phyloP scores from a whole-genome alignment of 768 basidiomycete species.

The Mycena vitilis region DNA sequence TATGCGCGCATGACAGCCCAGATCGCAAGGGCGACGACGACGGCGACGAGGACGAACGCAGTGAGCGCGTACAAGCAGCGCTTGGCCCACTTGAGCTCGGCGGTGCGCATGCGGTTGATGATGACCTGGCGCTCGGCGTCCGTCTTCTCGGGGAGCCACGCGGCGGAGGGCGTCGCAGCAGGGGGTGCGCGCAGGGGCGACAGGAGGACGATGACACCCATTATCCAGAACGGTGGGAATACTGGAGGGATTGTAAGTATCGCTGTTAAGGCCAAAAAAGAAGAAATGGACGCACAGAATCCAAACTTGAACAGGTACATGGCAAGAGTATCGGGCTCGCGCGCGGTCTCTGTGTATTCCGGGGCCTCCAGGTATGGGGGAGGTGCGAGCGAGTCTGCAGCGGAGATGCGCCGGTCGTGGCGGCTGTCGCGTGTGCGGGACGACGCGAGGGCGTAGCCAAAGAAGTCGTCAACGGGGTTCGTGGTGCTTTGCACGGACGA shows the following conservation, averaged over 20 bases:
- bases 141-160: slow-evolving; percentile 70
- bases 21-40: slow-evolving; percentile 45
- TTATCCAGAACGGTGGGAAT: slow-evolving; percentile 72
- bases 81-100: slow-evolving; percentile 68
- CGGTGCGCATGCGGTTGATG: slow-evolving; percentile 57
- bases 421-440: slow-evolving; percentile 54
- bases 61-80: slow-evolving; percentile 67
- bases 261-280: too few species aligned
- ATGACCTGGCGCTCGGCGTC: slow-evolving; percentile 60
- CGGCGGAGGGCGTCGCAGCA: slow-evolving; percentile 42
- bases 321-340: slow-evolving; percentile 66
- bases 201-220: slow-evolving; percentile 67
- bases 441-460: slow-evolving; percentile 51
- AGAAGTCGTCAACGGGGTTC: slow-evolving; percentile 47
- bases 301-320: slow-evolving; percentile 73
- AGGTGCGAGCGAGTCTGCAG: slow-evolving; percentile 40
- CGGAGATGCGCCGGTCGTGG: slow-evolving; percentile 51
- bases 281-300: slow-evolving; percentile 58
- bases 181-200: slow-evolving; percentile 62
- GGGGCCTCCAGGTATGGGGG: slow-evolving; percentile 61
- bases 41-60: slow-evolving; percentile 54
- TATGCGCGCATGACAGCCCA: slow-evolving; percentile 46
- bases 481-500: slow-evolving; percentile 22
- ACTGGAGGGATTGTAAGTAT: slow-evolving; percentile 52
- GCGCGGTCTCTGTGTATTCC: slow-evolving; percentile 47